Evolutionary conservation across 768 basidiomycete species (phyloP), one percentile per base, ranked within the genome.

Genomic region (Inosperma sp.): DNA sequence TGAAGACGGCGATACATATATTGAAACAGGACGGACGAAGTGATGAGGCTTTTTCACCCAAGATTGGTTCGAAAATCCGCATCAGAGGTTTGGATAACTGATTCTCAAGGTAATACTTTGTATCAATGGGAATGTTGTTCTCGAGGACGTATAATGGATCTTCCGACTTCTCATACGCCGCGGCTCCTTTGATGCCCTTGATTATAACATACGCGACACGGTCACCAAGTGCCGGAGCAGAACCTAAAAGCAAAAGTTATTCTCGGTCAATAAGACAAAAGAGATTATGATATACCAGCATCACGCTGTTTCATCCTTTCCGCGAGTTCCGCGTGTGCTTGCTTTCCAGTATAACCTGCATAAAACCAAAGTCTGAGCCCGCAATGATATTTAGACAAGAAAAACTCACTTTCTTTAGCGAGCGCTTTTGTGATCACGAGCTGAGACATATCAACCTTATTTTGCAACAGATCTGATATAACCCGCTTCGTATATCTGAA

Each of bases 151-250:
- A 98, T 47, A 99, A 76, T 0, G 96, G 96, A 59, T 98, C 96
- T 64, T 99, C 96, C 0, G 95, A 97, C 67, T 98, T 98, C 65
- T 98, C 95, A 59, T 96, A 99, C 13, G 95, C 96, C 13, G 93
- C 93, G 10, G 96, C 95, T 59, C 92, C 92, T 74, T 95, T 97
- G 54, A 88, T 86, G 4, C 91, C 92, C 67, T 99, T 98, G 66
- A 98, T 80, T 63, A 99, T 97, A 35, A 98, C 95, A 72, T 98
- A 99, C 5, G 96, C 95, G 2, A 98, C 96, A 69, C 96, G 95
- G 65, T 99, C 96, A 52, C 96, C 96, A 16, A 98, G 71, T n/a
- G 90, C 84, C 19, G 96, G 96, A 3, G 96, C 96, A 59, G 96
- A 99, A 54, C 93, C 90, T 86, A 56, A 10, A 35, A 16, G 44